Evolutionary conservation across 1,139 yeast species (phyloP), one percentile per base, ranked within the genome.

Genomic region (Geotrichum phurueaensis): DNA sequence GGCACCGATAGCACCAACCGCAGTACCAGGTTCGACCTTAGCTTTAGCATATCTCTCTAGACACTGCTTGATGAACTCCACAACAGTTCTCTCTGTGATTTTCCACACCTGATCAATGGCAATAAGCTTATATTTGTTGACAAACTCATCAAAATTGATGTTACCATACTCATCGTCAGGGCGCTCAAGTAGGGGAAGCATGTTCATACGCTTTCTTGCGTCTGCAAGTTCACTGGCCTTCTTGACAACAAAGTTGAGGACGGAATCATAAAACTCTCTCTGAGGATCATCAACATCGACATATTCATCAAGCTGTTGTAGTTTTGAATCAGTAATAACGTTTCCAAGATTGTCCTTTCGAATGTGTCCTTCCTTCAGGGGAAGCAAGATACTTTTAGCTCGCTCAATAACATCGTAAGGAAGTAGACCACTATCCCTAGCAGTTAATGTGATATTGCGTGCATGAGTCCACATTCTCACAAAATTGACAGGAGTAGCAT

Each of bases 1-100:
- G 0, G 99, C 99, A 65, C 99, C 99, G 76, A 94, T 92, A 18
- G 99, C 99, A 66, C 99, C 99, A 57, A 94, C 99, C 2, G 99
- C 99, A 9, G 99, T 94, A 66, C 99, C 99, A 1, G 99, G 99
- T 73, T 95, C 99, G 25, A 95, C 98, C 75, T 86, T 87, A 15
- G 99, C 97, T 67, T 87, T 82, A 60, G 85, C 85, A 70, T 94
- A 95, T 75, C 95, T 95, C 68, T 81, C 79, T 64, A 94, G 79
- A 69, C 97, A 89, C 66, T 87, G 84, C 56, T 82, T 81, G 70
- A 95, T 78, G 75, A 95, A 95, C 64, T 79, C 82, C n/a, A 75
- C 74, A 22, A 94, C 82, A 64, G 87, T 78, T 13, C 73, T 70
- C 51, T 80, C 77, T 1, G 96, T 81, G 57, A 94, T 86, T 70